Conservation (phyloP, 257 asterid species). For the Paraleonurus japonicus region DNA sequence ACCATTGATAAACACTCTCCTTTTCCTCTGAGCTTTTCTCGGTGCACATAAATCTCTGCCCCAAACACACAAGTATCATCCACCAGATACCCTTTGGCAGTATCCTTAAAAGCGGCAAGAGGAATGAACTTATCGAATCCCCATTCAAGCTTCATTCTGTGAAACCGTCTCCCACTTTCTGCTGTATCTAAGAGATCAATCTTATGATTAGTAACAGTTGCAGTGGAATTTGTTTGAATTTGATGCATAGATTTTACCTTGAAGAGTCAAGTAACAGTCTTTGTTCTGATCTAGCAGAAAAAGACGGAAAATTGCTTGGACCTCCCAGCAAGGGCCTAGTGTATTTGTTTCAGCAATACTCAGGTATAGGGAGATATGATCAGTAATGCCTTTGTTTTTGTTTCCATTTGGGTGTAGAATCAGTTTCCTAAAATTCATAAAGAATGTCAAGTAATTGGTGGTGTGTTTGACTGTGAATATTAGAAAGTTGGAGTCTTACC, state of each 20-base stretch:
- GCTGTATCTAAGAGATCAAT: constrained; percentile 26
- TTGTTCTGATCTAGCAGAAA: constrained; percentile 66
- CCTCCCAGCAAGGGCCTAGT: constrained; percentile 49
- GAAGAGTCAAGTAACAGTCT: constrained; percentile 49
- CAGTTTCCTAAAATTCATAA: constrained; percentile 48
- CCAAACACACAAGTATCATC: constrained; percentile 60
- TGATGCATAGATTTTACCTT: constrained; percentile 35
- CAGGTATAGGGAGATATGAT: constrained; percentile 57
- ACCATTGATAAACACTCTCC: constrained; percentile 57
- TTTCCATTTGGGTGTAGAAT: constrained; percentile 64
- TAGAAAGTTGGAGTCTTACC: constrained; percentile 34
- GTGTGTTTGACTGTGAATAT: background rate
- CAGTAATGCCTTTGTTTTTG: constrained; percentile 50
- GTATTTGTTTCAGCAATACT: constrained; percentile 35
- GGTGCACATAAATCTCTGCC: constrained; percentile 54
- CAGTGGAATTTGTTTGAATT: background rate
- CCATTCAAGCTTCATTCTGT: constrained; percentile 46
- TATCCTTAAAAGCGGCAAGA: constrained; percentile 42
- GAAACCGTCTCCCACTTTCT: constrained; percentile 54
- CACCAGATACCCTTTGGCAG: constrained; percentile 53
- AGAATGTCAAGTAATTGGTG: background rate
- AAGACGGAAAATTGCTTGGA: constrained; percentile 46
- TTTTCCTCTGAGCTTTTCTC: constrained; percentile 38
- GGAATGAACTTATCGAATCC: constrained; percentile 62
- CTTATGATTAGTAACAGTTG: background rate